Evolutionary conservation across 1,139 yeast species (phyloP), one percentile per base, ranked within the genome.

Genomic region (Pichia sp.): DNA sequence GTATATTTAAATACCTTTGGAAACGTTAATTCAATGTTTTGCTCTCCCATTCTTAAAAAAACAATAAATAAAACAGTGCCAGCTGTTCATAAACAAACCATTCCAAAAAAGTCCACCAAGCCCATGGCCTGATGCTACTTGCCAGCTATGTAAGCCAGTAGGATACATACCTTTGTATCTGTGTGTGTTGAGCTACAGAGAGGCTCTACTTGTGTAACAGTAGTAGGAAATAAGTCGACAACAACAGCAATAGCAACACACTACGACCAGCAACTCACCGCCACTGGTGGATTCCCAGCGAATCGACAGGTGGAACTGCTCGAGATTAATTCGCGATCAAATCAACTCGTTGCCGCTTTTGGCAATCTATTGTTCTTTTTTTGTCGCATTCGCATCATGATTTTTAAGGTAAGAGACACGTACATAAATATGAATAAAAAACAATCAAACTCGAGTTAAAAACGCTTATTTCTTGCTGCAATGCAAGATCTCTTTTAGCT

Each of bases 91-190:
- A 35, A 35, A 20, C 9, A n/a, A 35, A 22, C 15, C 13, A 15
- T 29, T 16, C 18, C 18, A 16, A 12, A 32, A 32, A 32, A 8
- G 8, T 8, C 20, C 35, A 32, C n/a, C 11, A 30, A 16, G 35
- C 20, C 16, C 12, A 8, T 32, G 11, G 13, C 20, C 11, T 7
- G 12, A 13, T 8, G 16, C 4, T 16, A 4, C 9, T 32, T 15
- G 22, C 22, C 13, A 18, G 13, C 22, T 12, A 1, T 4, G 7
- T n/a, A 13, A 13, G 15, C 23, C 4, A 5, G 22, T 9, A 16
- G 42, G 35, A 29, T 37, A n/a, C 29, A 42, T 39, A 39, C 42
- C 42, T 39, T 39, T 39, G 42, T 26, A 25, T 13, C 20, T 18
- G 27, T 37, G 39, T 37, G 27, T 37, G 4, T 15, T 23, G 39